Conservation (phyloP, 2,329 filamentous ascomycete genomes). For the Grosmannia huntii region DNA sequence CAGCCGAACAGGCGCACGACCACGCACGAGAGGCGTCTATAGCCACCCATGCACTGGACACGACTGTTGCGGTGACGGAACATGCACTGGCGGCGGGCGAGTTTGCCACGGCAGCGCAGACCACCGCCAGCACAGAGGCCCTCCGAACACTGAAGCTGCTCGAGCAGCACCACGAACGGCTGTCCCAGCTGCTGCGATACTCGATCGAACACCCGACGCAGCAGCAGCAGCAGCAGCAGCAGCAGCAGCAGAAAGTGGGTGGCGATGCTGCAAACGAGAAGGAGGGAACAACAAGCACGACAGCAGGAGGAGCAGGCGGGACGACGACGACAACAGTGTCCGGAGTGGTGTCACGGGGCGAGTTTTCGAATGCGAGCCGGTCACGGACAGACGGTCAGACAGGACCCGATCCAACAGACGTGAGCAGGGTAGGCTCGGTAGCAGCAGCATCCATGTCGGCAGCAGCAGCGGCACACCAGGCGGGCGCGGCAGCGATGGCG, state of each 20-base stretch:
- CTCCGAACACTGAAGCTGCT: constrained; percentile 73
- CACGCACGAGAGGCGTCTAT: constrained; percentile 75
- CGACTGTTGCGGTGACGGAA: constrained; percentile 72
- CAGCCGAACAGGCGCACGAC: constrained; percentile 56
- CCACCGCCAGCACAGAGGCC: constrained; percentile 57
- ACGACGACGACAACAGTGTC: constrained; percentile 8
- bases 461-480: constrained; percentile 13
- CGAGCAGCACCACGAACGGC: constrained; percentile 73
- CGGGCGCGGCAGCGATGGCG: constrained; percentile 7
- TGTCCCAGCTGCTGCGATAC: constrained; percentile 69
- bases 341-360: constrained; percentile 10
- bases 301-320: constrained; percentile 5
- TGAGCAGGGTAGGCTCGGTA: background rate
- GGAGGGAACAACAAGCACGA: constrained; percentile 11
- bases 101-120: constrained; percentile 70
- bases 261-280: too few relatives aligned
- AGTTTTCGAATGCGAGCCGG: constrained; percentile 4
- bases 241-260: background rate
- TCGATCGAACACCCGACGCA: constrained; percentile 40
- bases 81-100: constrained; percentile 81
- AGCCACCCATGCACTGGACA: constrained; percentile 61
- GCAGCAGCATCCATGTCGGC: constrained; percentile 12
- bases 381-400: background rate
- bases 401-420: background rate
- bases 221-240: background rate